Base-by-base conservation (phyloP, 2,329 filamentous ascomycete species). In the Stachybotrys chlorohalonatus region DNA sequence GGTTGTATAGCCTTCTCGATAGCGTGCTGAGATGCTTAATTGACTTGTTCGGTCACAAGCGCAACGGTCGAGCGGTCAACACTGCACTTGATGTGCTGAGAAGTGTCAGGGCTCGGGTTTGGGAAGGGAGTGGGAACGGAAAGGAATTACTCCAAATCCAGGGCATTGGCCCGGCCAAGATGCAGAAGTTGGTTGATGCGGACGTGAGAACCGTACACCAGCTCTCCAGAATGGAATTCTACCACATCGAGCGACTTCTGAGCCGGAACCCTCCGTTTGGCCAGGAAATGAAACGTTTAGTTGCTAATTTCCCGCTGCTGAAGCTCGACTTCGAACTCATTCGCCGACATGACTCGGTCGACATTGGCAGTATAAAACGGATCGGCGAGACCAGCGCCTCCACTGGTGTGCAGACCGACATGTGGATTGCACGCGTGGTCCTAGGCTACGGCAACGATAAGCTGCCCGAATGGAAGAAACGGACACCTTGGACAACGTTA, bases 221-320 rank as follows among this genome's bases (percentile, higher is more conserved):
- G n/a, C 74, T 99, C 11, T 82, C 85, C 15, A 71, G 68, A 7
- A 77, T 83, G 13, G 86, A 93, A 42, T 76, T 86, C 31, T 80
- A 84, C 53, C 80, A 83, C 31, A 89, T 99, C 52, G 93, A 97
- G 63, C 80, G 84, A 51, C 72, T 90, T 30, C 68, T 95, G 50
- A 86, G 84, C 58, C 86, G 87, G 53, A 90, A 95, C 60, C 89
- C 91, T 0, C 90, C 93, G 0, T 96, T 88, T 64, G 94, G 93
- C 0, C 78, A 81, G 49, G 86, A 85, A 47, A 66, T 95, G 47
- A 72, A 88, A 13, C 81, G 83, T 11, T 75, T 76, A 17, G 70
- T 94, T 9, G 80, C 79, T 1, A 76, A 78, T 0, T 97, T 96
- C 62, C 94, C 94, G 11, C 67, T 68, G 4, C 63, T 85, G 16